Evolutionary conservation across 345 rosid genomes (phyloP).

Genomic region (Bruguiera sexangula): DNA sequence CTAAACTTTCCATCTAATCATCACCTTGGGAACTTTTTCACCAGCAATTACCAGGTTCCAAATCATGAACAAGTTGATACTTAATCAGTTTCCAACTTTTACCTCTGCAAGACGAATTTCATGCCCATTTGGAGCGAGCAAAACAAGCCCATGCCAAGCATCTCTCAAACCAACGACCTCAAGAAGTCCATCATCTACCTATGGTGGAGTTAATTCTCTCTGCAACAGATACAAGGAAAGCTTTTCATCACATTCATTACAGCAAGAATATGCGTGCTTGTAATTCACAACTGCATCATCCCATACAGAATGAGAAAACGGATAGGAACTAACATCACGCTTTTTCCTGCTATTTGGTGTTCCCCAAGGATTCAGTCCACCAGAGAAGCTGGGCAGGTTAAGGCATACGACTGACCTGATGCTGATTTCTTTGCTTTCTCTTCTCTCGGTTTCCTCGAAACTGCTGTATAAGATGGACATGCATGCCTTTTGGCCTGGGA

Average conservation of each 20-base stretch:
- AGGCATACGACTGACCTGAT: slow-evolving; percentile 85
- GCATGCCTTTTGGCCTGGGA: slow-evolving; percentile 45
- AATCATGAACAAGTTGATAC: no score
- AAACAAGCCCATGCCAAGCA: slow-evolving; percentile 95
- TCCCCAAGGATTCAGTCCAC: slow-evolving; percentile 90
- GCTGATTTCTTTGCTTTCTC: slow-evolving; percentile 30
- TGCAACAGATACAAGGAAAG: slow-evolving; percentile 26
- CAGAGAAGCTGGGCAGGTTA: slow-evolving; percentile 91
- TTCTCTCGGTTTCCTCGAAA: no score
- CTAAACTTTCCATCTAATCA: no score
- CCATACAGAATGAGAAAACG: not conserved
- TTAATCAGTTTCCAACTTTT: not conserved
- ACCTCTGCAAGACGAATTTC: slow-evolving; percentile 94
- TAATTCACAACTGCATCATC: not conserved
- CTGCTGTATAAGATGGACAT: slow-evolving; percentile 29
- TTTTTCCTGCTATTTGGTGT: slow-evolving; percentile 53
- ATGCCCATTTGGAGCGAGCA: slow-evolving; percentile 79
- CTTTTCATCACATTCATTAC: slow-evolving; percentile 5
- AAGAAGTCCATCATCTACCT: slow-evolving; percentile 68
- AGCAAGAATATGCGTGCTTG: not conserved
- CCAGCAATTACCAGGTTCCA: no score
- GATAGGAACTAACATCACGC: slow-evolving; percentile 40
- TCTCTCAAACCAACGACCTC: slow-evolving; percentile 91
- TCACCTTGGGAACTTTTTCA: no score
- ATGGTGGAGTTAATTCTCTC: slow-evolving; percentile 76